Conservation (phyloP, 495 filamentous ascomycete genomes). For the Ascobolus immersus region DNA sequence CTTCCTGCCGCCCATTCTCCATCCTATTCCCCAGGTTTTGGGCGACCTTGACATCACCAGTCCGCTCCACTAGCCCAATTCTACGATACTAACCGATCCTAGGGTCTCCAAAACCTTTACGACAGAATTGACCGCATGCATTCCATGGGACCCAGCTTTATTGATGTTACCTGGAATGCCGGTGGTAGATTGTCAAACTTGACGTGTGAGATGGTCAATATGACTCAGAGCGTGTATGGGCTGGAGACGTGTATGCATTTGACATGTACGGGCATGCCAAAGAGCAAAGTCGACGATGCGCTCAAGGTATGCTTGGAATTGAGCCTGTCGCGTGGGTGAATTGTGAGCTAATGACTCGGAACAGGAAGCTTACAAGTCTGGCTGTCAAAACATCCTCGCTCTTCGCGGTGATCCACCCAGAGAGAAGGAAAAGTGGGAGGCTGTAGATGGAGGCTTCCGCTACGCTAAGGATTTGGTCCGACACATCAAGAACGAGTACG, state of each 20-base stretch:
- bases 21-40: neutral
- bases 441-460: slow-evolving; percentile 55
- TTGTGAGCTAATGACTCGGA: too few relatives aligned
- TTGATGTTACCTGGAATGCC: slow-evolving; percentile 97
- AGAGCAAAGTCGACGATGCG: slow-evolving; percentile 68
- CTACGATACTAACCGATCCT: slow-evolving; percentile 1
- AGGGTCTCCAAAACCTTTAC: slow-evolving; percentile 97
- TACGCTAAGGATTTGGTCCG: slow-evolving; percentile 87
- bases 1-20: neutral
- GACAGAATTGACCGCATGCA: slow-evolving; percentile 99
- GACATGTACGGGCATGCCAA: slow-evolving; percentile 94
- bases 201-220: slow-evolving; percentile 92
- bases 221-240: slow-evolving; percentile 87
- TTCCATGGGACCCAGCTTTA: slow-evolving; percentile 69
- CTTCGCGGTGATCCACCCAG: slow-evolving; percentile 84
- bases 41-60: neutral
- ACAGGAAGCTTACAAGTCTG: slow-evolving; percentile 80
- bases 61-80: neutral
- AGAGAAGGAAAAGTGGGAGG: slow-evolving; percentile 84
- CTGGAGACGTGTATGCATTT: slow-evolving; percentile 98
- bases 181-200: slow-evolving; percentile 73
- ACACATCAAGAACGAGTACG: slow-evolving; percentile 73
- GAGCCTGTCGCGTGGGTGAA: too few relatives aligned
- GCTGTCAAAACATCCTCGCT: slow-evolving; percentile 93
- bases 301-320: too few relatives aligned